These are phyloP conservation scores for Rhizopus delemar DNA, from an alignment of 371 early-diverging fungal genomes.

Conservation along the genomic window DNA sequence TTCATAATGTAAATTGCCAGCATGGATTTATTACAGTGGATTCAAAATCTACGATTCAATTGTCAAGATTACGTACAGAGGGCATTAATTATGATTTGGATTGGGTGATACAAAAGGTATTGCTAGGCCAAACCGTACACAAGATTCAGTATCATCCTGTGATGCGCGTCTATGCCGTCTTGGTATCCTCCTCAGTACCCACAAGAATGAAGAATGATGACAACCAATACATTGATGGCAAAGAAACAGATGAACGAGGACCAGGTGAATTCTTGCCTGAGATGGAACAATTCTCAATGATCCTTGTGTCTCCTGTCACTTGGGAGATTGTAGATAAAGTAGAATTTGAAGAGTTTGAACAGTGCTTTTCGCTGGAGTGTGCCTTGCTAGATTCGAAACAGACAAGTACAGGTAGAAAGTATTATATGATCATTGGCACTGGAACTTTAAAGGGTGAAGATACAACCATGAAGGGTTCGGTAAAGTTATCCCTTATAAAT, in stretches of 20 bases:
- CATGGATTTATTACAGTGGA: conserved; percentile 80
- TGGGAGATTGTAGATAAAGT: conserved; percentile 92
- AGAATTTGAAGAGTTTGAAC: conserved; percentile 84
- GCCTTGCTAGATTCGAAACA: conserved; percentile 88
- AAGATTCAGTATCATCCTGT: conserved; percentile 80
- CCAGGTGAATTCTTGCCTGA: conserved; percentile 64
- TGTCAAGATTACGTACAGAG: conserved; percentile 73
- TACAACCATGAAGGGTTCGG: conserved; percentile 83
- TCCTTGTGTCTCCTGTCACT: conserved; percentile 91
- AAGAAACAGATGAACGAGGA: conserved; percentile 40
- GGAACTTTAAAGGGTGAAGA: conserved; percentile 93
- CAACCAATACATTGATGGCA: conserved; percentile 53
- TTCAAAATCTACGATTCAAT: conserved; percentile 61
- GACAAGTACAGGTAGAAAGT: conserved; percentile 82
- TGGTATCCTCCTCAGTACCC: conserved; percentile 64
- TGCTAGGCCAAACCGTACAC: conserved; percentile 73
- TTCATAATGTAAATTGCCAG: conserved; percentile 81
- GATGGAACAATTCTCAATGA: conserved; percentile 67
- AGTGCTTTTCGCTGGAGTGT: conserved; percentile 75
- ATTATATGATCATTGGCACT: conserved; percentile 91
- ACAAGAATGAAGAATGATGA: conserved; percentile 74
- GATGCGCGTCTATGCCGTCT: conserved; percentile 77
- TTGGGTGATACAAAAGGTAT: conserved; percentile 85
- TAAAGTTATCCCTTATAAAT: conserved; percentile 37
- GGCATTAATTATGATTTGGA: conserved; percentile 76